These are phyloP conservation scores for Salisapilia sapeloensis DNA, from an alignment of 352 stramenopile species.

Conservation along the genomic window DNA sequence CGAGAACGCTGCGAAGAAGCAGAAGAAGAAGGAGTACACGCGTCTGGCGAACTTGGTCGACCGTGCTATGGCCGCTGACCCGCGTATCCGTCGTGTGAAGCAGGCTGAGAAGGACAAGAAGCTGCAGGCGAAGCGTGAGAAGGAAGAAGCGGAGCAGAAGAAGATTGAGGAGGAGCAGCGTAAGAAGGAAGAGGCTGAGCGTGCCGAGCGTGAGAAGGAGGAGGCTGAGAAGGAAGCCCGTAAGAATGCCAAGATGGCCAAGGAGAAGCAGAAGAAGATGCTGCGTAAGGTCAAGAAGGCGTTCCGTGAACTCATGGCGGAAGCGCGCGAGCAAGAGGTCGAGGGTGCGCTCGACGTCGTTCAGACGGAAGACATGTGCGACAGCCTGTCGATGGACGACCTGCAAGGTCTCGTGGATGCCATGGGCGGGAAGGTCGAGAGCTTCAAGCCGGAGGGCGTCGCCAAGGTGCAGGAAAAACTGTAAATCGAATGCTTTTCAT, in stretches of 20 bases:
- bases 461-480: conserved; percentile 34
- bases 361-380: conserved; percentile 64
- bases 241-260: conserved; percentile 54
- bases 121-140: conserved; percentile 43
- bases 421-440: conserved; percentile 25
- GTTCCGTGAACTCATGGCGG: conserved; percentile 63
- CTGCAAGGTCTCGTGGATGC: conserved; percentile 42
- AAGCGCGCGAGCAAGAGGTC: conserved; percentile 32
- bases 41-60: conserved; percentile 67
- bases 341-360: conserved; percentile 42
- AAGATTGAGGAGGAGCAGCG: conserved; percentile 50
- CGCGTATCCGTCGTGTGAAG: conserved; percentile 66
- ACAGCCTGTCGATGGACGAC: conserved; percentile 47
- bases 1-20: conserved; percentile 69
- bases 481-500: conserved; percentile 4
- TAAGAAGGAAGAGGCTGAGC: conserved; percentile 38
- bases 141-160: conserved; percentile 50
- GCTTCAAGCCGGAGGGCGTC: conserved; percentile 34
- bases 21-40: conserved; percentile 80
- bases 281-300: conserved; percentile 74
- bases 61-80: conserved; percentile 51
- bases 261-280: conserved; percentile 77
- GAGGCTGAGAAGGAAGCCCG: conserved; percentile 49
- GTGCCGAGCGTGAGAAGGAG: conserved; percentile 22
- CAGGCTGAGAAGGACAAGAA: conserved; percentile 78